Base-by-base conservation (phyloP, 2,329 filamentous ascomycete genomes). In the Ceratocystis albifundus region DNA sequence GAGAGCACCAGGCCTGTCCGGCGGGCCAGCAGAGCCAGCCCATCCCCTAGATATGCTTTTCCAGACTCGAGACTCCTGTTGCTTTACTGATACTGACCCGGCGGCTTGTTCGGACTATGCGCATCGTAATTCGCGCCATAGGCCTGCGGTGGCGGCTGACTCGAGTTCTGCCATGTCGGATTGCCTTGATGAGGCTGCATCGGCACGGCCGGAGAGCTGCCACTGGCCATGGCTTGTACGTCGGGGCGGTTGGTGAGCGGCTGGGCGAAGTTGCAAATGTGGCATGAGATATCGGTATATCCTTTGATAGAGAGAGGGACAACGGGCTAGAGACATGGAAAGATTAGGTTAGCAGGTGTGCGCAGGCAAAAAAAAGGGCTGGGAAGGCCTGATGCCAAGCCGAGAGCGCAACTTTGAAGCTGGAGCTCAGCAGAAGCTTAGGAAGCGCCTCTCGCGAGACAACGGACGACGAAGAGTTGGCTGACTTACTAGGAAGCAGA, bases 261-360 rank as follows among this genome's bases (percentile, higher is more conserved):
- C 74, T 92, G 87, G 69, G 84, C 81, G 74, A 90, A 91, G 73
- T 87, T 84, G 80, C 88, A 93, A 74, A 91, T 85, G 72, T 84
- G 81, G 77, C 88, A 93, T 68, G 80, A 78, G 66, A 93, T 81
- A 71, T 90, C 88, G 71, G 86, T 79, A 75, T 87, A 86, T 65
- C 84, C 84, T 67, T 83, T 80, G 70, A 86, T 78, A 59, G 83
- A 86, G 72, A 91, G 86, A 0, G 88, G 88, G 30, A 92, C 79
- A 59, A 92, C 75, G 62, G 88, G 88, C 82, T 87, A 68, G 3
- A 15, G 62, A 15, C 22, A 48, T 68, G 36, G 25, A 62, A 41
- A 61, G 30, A 62, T 22, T 17, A 32, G 15, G 66, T 73, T 69
- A 74, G 71, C 36, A 68, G 48, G 45, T 44, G 32, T 86, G 78